phyloP scores from a whole-genome alignment of 495 filamentous ascomycete genomes.

The Aspergillus carlsbadensis region DNA sequence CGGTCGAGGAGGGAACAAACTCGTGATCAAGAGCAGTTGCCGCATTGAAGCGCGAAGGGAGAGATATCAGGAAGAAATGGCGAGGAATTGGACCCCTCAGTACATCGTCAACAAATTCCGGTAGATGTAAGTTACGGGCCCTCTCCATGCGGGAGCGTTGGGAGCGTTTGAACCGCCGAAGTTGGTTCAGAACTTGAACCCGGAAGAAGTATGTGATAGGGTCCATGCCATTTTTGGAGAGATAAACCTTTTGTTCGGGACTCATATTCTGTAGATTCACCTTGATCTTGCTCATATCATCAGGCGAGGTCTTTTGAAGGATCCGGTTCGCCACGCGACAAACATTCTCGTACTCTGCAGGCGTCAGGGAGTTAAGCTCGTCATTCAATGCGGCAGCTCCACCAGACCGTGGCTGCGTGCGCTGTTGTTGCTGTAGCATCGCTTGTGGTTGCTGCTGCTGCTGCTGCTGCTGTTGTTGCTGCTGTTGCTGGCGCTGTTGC shows the following conservation, averaged over 20 bases:
- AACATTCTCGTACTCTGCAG: constrained; percentile 45
- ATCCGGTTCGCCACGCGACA: constrained; percentile 41
- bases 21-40: no score
- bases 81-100: no score
- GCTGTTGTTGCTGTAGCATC: constrained; percentile 40
- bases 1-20: no score
- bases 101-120: no score
- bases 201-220: constrained; percentile 52
- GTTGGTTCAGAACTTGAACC: constrained; percentile 42
- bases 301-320: constrained; percentile 35
- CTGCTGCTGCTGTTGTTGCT: no score
- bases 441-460: constrained; percentile 25
- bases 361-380: constrained; percentile 35
- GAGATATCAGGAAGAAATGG: no score
- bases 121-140: constrained; percentile 30
- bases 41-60: no score
- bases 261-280: constrained; percentile 43
- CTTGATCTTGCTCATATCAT: constrained; percentile 47
- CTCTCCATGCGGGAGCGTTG: constrained; percentile 33
- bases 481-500: constrained; percentile 36
- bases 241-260: constrained; percentile 42
- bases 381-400: constrained; percentile 31
- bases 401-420: constrained; percentile 35
- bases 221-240: constrained; percentile 41
- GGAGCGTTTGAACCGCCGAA: constrained; percentile 34